These are phyloP conservation scores for Petasospora fabianii DNA, from an alignment of 1,139 yeast genomes.

Conservation along the genomic window DNA sequence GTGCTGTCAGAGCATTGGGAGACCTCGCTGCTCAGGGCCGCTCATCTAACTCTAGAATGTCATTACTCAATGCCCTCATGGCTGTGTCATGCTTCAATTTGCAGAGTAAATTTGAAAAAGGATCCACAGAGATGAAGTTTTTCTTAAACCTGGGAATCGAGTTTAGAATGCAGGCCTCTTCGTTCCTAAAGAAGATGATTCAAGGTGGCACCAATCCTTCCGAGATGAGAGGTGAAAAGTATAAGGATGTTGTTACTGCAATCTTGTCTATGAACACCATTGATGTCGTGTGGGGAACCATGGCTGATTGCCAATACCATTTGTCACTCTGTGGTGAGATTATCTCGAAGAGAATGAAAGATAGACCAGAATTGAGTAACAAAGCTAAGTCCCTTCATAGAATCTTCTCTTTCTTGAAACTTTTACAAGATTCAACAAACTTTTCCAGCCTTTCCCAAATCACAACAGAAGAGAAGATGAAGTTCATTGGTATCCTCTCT, in stretches of 20 bases:
- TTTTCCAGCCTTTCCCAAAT: constrained; percentile 18
- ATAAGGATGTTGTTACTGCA: constrained; percentile 81
- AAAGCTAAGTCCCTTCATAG: constrained; percentile 78
- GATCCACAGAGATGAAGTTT: constrained; percentile 54
- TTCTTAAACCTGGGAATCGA: constrained; percentile 71
- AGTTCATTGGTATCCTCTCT: constrained; percentile 13
- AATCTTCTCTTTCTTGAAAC: constrained; percentile 68
- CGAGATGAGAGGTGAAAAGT: constrained; percentile 49
- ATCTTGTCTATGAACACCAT: constrained; percentile 84
- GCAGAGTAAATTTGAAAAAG: constrained; percentile 56
- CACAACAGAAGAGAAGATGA: constrained; percentile 13
- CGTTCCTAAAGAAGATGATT: constrained; percentile 61
- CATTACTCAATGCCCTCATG: constrained; percentile 70
- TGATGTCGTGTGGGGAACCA: constrained; percentile 88
- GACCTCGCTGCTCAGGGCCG: constrained; percentile 72
- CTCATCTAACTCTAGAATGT: constrained; percentile 74
- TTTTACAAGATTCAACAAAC: constrained; percentile 47
- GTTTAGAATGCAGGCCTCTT: constrained; percentile 70
- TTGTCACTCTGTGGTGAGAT: constrained; percentile 74
- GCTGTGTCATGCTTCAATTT: constrained; percentile 83
- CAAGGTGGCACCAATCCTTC: constrained; percentile 26
- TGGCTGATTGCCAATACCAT: constrained; percentile 80
- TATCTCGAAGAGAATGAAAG: constrained; percentile 63
- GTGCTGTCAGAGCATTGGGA: constrained; percentile 60
- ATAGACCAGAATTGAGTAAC: constrained; percentile 63